phyloP scores from a whole-genome alignment of 495 filamentous ascomycete genomes.

The Delitschia confertaspora region DNA sequence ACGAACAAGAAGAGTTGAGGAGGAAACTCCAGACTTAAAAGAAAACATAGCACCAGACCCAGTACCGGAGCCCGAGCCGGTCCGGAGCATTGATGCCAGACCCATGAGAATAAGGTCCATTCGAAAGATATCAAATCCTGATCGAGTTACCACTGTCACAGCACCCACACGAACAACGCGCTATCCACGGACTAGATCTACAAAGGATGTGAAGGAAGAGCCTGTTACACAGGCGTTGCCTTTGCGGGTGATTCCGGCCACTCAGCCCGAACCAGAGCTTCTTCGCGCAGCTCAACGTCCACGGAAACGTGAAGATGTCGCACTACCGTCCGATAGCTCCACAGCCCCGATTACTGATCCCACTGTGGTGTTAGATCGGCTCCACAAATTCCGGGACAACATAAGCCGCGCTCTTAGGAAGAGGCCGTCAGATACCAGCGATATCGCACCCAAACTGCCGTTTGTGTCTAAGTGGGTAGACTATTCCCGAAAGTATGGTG shows the following conservation, averaged over 20 bases:
- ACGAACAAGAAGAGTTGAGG: conserved; percentile 6
- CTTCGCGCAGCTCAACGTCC: neutral
- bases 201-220: conserved; percentile 12
- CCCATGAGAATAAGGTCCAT: conserved; percentile 24
- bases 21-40: conserved; percentile 10
- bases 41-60: conserved; percentile 30
- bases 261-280: too few relatives aligned
- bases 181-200: conserved; percentile 12
- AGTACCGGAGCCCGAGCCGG: conserved; percentile 12
- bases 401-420: conserved; percentile 30
- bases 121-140: conserved; percentile 25
- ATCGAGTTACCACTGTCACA: conserved; percentile 19
- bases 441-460: conserved; percentile 22
- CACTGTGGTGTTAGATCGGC: conserved; percentile 26
- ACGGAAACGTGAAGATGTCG: neutral
- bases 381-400: conserved; percentile 32
- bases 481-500: conserved; percentile 36
- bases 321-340: conserved; percentile 1
- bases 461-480: conserved; percentile 39
- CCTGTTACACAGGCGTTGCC: conserved; percentile 3
- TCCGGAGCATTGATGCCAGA: conserved; percentile 13
- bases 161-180: too few relatives aligned
- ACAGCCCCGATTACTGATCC: conserved; percentile 29
- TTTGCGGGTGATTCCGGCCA: neutral
- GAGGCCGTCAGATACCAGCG: conserved; percentile 5